Evolutionary conservation across 768 basidiomycete species (phyloP).

Genomic region (Mrakia frigida): DNA sequence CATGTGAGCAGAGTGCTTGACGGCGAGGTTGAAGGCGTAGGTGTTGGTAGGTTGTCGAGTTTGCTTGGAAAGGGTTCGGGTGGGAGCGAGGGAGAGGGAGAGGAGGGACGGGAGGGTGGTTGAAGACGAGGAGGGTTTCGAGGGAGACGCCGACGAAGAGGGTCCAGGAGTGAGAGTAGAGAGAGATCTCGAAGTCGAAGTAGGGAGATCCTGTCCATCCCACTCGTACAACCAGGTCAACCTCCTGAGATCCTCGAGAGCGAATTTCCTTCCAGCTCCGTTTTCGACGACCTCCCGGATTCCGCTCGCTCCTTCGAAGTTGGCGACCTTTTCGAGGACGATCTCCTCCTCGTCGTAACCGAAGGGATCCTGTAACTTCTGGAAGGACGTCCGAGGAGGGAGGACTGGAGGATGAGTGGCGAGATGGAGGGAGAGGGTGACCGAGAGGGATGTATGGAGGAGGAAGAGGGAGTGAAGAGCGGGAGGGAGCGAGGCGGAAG

Average conservation of each 20-base stretch:
- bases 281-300: slow-evolving; percentile 28
- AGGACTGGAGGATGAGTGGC: slow-evolving; percentile 25
- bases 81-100: slow-evolving; percentile 25
- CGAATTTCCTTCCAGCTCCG: slow-evolving; percentile 26
- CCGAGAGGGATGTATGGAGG: slow-evolving; percentile 17
- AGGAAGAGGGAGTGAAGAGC: slow-evolving; percentile 12
- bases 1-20: neutral
- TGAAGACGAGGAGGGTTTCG: neutral
- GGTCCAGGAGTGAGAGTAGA: neutral
- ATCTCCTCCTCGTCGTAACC: slow-evolving; percentile 20
- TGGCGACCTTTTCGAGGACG: slow-evolving; percentile 27
- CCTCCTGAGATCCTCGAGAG: slow-evolving; percentile 18
- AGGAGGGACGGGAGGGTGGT: neutral
- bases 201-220: slow-evolving; percentile 12
- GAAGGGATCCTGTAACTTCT: neutral
- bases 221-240: slow-evolving; percentile 31
- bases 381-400: neutral
- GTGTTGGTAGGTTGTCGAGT: slow-evolving; percentile 23
- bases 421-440: slow-evolving; percentile 22
- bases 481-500: slow-evolving; percentile 15
- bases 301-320: slow-evolving; percentile 25
- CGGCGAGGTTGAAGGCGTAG: slow-evolving; percentile 28
- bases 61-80: slow-evolving; percentile 21
- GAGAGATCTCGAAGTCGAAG: neutral
- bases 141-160: neutral